A percentile compares a stretch with the other conserved stretches of the same genome.
Conservation (phyloP, 768 basidiomycete species). For the Lactarius evosmus region DNA sequence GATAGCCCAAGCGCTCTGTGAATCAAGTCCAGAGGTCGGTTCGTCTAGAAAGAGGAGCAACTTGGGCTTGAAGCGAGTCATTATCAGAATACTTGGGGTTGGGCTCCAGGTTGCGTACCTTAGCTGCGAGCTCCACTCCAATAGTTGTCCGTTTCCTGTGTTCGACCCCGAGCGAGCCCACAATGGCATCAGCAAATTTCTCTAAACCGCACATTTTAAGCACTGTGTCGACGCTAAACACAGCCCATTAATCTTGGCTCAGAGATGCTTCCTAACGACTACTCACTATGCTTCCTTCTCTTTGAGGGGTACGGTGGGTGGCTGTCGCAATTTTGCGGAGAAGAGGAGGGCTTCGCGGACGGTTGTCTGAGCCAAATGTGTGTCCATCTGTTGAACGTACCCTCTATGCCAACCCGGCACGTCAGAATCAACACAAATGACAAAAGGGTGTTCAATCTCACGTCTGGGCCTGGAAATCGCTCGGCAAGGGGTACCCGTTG, state of each 20-base stretch:
- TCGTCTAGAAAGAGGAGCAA: constrained; percentile 85
- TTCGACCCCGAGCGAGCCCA: constrained; percentile 66
- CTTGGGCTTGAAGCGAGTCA: constrained; percentile 49
- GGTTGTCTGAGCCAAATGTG: constrained; percentile 69
- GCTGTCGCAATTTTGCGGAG: constrained; percentile 79
- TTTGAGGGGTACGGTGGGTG: constrained; percentile 51
- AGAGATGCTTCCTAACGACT: neutral
- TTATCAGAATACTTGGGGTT: neutral
- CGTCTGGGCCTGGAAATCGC: constrained; percentile 58
- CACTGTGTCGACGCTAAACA: constrained; percentile 49
- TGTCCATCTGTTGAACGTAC: constrained; percentile 85
- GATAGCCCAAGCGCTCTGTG: constrained; percentile 84
- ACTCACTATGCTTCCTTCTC: constrained; percentile 82
- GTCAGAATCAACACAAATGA: constrained; percentile 35
- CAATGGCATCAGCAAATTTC: constrained; percentile 61
- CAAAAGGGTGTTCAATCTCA: constrained; percentile 33
- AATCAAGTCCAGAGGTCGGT: constrained; percentile 83
- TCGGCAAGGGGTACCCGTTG: constrained; percentile 43
- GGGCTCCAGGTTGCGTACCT: constrained; percentile 33
- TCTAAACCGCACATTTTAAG: constrained; percentile 63
- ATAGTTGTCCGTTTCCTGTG: constrained; percentile 82
- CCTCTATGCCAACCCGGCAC: constrained; percentile 44
- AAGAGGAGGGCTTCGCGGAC: constrained; percentile 79
- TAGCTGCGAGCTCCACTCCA: constrained; percentile 83
- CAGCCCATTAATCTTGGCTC: neutral